Base-by-base conservation (phyloP, 306 rosid species). In the Sechiopsis laciniata region DNA sequence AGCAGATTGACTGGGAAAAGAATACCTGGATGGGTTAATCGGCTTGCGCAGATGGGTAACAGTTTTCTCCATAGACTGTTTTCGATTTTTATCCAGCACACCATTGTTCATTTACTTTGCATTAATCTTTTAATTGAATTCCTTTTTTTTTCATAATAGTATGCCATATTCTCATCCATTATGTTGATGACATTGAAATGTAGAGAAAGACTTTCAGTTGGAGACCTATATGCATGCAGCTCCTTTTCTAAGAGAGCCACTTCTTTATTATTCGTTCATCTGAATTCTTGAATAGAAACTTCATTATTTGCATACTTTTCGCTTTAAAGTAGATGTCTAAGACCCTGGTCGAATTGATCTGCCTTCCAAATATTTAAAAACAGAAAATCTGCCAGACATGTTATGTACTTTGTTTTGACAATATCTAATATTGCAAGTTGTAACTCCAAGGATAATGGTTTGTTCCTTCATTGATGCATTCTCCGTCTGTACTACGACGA, bases 11-110 rank as follows among this genome's bases (percentile, higher is more conserved):
- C 83, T 4, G 84, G 89, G 74, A 95, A 81, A 84, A 76, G 66
- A 69, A 81, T 89, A 76, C 99, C 99, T 5, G 92, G 97, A 24
- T 95, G 99, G 99, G 96, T 95, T 55, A 95, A 95, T 83, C 88
- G 97, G 73, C 99, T 95, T 80, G 99, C 99, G 60, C 91, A 79
- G 13, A 87, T 95, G 78, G 99, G 99, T 91, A 86, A 51, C 71
- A 74, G 54, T 51, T 53, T 81, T 73, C 50, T 7, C 45, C 6
- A 10, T 55, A 4, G 60, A 17, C 75, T 46, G 73, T 58, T 66
- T 73, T 45, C 5, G 40, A 8, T 69, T 29, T 68, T 32, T 60
- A 42, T 50, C 3, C 61, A 50, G 40, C 20, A 12, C 40, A 8
- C 58, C 46, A 16, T 16, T 50, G 10, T 24, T 70, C 59, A 24